Evolutionary conservation across 768 basidiomycete species (phyloP), one percentile per base, ranked within the genome.

Genomic region (Mycena capillaripes): DNA sequence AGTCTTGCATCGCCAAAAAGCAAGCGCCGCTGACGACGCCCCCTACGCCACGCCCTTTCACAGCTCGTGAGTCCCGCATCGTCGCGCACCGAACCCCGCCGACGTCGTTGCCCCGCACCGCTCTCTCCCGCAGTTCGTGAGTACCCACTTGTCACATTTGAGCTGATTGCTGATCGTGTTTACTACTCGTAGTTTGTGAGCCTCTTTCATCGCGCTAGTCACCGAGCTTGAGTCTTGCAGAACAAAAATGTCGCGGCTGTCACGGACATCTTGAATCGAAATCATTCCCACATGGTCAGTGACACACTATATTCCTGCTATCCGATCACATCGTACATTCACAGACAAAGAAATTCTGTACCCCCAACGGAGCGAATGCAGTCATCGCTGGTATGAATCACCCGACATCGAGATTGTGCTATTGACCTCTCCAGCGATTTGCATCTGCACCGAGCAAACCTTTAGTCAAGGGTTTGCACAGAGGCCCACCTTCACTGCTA

Each of bases 391-490:
- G 53, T 55, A 55, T 55, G 53, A 55, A 29, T 55, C 23, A 30
- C 30, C 53, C 8, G 23, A 55, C 53, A 21, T 29, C 53, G 14
- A 29, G 53, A 55, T 40, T 38, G 34, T 36, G 14, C 57, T 38
- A 38, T 40, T 58, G 40, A 58, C 36, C 36, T 58, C 57, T 23
- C 38, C 57, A 58, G 57, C 57, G 11, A 7, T 58, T 40, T 58
- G 57, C 57, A 58, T 58, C 57, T 58, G 57, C 38, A 36, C 36
- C 25, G 57, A 58, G 57, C 57, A 58, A 58, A 58, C 57, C 57
- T 58, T 58, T 21, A 58, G 57, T 23, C 36, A 58, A 23, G 38
- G 7, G 36, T 38, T 58, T 40, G 57, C 57, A 19, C 36, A 27
- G 40, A 58, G n/a, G 2, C 23, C 12, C 5, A 42, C 57, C 57